Evolutionary conservation across 2,329 filamentous ascomycete species (phyloP), one percentile per base, ranked within the genome.

Genomic region (Ceratocystis smalleyi): DNA sequence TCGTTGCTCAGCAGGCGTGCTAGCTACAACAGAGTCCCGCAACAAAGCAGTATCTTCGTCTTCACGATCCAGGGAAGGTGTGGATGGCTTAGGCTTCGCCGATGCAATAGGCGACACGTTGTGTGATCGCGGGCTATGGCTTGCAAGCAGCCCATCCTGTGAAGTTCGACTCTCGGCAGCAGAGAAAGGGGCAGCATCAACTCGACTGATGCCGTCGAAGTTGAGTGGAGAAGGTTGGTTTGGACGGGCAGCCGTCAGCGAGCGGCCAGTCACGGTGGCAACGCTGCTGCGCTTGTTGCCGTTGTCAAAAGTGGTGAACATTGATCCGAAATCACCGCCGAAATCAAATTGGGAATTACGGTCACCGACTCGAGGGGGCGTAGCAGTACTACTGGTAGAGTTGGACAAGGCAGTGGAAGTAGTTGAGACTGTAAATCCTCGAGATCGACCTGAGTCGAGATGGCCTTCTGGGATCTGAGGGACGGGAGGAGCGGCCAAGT

Each of bases 291-390:
- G 61, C n/a, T 61, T 45, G 69, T 80, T 81, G 24, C 77, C 74
- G 66, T 83, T 83, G 67, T 82, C 80, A 60, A 81, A 81, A n/a
- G 74, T 75, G 10, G 75, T 74, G 49, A 83, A 76, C 78, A 84
- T 81, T 64, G 76, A 80, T 66, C 79, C 77, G 67, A 84, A 81
- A 69, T 84, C 81, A 59, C 81, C 78, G 17, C 82, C 82, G 59
- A 84, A 70, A 69, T 83, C 81, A 17, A 84, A 69, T 49, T 72
- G 72, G 10, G 64, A 63, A 19, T 45, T 55, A 19, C 61, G 64
- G 27, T 79, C 73, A 64, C 76, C 77, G 45, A 81, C 70, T 61
- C 76, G 77, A 4, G 78, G 78, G 12, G 77, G 79, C 0, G 79
- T 82, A 12, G 79, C 75, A 5, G 80, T 82, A 68, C 77, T 80